Percentiles rank a stretch among this genome's conserved stretches.
phyloP scores from a whole-genome alignment of 1,284 basidiomycete genomes.

The Pseudozyma flocculosa region DNA sequence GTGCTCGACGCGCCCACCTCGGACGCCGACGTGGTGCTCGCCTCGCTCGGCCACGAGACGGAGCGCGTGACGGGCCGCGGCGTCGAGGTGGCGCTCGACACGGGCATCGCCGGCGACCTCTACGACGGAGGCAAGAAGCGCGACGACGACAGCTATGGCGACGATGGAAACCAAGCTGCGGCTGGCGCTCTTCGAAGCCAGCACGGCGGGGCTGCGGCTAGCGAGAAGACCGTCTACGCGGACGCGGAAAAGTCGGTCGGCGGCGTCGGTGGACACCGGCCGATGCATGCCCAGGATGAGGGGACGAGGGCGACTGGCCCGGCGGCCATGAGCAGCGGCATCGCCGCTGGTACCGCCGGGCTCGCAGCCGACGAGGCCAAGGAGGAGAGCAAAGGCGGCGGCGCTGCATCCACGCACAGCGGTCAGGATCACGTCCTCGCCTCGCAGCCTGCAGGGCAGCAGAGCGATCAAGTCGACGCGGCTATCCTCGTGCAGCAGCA shows the following conservation, averaged over 20 bases:
- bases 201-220: no score
- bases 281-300: background rate
- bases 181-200: no score
- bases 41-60: conserved; percentile 47
- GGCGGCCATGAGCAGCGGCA: background rate
- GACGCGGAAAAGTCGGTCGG: background rate
- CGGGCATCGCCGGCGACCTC: conserved; percentile 39
- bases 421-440: no score
- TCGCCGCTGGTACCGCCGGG: background rate
- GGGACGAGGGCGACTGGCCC: background rate
- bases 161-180: no score
- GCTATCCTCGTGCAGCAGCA: no score
- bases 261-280: background rate
- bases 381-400: background rate
- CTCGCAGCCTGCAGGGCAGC: background rate
- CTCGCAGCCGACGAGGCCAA: conserved; percentile 2
- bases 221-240: background rate
- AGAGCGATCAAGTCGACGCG: conserved; percentile 7
- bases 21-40: conserved; percentile 57
- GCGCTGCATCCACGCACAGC: background rate
- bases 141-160: conserved; percentile 9
- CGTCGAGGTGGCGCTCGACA: conserved; percentile 40
- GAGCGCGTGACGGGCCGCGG: conserved; percentile 46
- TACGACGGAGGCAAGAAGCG: conserved; percentile 19
- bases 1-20: conserved; percentile 86